These are phyloP conservation scores for Sisymbrium altissimum DNA, from an alignment of 345 rosid genomes.

Conservation along the genomic window DNA sequence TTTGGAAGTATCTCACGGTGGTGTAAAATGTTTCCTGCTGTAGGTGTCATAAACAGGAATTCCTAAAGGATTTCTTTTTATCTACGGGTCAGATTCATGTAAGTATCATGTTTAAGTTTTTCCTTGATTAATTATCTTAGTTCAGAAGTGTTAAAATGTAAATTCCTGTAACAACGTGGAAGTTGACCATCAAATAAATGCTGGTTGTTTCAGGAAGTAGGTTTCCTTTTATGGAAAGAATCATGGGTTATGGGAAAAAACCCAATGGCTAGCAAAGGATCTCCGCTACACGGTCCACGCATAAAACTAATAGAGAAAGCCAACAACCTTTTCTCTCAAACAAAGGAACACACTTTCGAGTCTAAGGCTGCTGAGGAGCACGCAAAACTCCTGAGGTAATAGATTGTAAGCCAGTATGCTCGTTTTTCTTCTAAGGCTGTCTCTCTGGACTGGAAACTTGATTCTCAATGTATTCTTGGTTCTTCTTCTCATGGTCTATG, in stretches of 20 bases:
- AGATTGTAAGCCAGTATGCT: slow-evolving; percentile 6
- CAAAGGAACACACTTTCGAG: slow-evolving; percentile 92
- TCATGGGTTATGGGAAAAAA: slow-evolving; percentile 90
- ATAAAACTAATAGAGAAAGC: slow-evolving; percentile 85
- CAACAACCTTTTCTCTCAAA: slow-evolving; percentile 66
- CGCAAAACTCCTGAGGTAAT: slow-evolving; percentile 84
- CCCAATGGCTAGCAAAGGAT: slow-evolving; percentile 98
- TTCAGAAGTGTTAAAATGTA: not conserved
- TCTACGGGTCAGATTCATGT: slow-evolving; percentile 92
- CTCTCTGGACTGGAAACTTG: slow-evolving; percentile 1
- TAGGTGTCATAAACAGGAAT: slow-evolving; percentile 86
- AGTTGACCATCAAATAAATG: not conserved
- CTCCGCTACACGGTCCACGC: slow-evolving; percentile 96
- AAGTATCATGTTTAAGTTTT: slow-evolving; percentile 31
- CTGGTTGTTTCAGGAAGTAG: slow-evolving; percentile 65
- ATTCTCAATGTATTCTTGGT: not conserved
- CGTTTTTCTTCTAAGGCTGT: not conserved
- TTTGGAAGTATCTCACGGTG: not conserved
- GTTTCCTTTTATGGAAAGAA: slow-evolving; percentile 92
- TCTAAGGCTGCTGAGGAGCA: slow-evolving; percentile 98
- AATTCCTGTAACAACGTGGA: not conserved
- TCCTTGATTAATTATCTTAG: not conserved
- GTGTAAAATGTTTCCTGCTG: slow-evolving; percentile 8
- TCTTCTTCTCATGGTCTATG: slow-evolving; percentile 1
- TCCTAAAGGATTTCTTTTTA: slow-evolving; percentile 90